Conservation (phyloP, 257 asterid genomes). For the Solanum phureja region DNA sequence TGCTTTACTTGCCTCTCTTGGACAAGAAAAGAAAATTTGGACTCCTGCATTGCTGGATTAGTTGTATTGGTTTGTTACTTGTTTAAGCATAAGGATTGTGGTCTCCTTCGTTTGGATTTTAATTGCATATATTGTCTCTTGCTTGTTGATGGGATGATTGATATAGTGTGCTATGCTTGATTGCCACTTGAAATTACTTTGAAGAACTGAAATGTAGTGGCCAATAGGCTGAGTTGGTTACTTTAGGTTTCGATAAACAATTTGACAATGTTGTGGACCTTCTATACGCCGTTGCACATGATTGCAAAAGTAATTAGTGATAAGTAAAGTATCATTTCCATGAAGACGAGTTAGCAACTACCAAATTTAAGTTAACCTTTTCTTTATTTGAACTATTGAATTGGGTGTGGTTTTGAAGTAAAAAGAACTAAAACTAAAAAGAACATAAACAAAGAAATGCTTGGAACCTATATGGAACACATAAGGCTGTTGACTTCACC, state of each 20-base stretch:
- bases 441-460: background rate
- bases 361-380: background rate
- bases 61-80: background rate
- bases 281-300: background rate
- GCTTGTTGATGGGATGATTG: background rate
- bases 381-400: background rate
- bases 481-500: background rate
- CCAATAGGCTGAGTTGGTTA: background rate
- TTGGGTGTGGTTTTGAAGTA: background rate
- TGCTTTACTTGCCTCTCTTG: background rate
- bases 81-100: background rate
- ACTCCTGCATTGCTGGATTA: background rate
- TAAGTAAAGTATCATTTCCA: background rate
- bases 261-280: background rate
- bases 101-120: background rate
- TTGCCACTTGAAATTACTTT: background rate
- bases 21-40: background rate
- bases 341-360: background rate
- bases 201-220: background rate
- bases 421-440: background rate
- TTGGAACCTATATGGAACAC: background rate
- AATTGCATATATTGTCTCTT: background rate
- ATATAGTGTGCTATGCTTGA: background rate
- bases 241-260: background rate
- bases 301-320: background rate